These are phyloP conservation scores for Musa balbisiana DNA, from an alignment of 202 grass and related monocot genomes.

Conservation along the genomic window DNA sequence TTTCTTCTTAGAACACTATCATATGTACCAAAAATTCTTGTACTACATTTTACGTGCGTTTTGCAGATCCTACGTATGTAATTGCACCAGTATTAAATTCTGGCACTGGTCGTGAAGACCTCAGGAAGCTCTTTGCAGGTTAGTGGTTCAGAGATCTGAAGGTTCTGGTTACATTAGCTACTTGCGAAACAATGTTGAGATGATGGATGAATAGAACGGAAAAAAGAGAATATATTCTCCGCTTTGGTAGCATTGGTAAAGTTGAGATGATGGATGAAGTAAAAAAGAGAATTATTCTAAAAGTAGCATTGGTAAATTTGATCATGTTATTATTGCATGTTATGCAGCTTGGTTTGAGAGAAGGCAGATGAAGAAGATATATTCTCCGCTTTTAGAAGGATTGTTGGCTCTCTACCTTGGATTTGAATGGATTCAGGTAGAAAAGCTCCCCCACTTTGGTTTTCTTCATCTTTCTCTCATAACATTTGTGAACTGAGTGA, in stretches of 20 bases:
- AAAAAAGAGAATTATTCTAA: neutral
- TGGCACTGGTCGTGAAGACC: slow-evolving; percentile 47
- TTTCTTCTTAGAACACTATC: neutral
- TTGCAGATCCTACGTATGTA: slow-evolving; percentile 89
- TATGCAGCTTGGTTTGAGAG: slow-evolving; percentile 38
- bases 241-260: too few species aligned
- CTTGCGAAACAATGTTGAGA: too few species aligned
- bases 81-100: slow-evolving; percentile 62
- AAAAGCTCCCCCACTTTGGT: neutral
- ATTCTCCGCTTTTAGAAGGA: slow-evolving; percentile 92
- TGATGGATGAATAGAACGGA: neutral
- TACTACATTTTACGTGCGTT: neutral
- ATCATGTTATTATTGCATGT: neutral
- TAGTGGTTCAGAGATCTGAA: neutral
- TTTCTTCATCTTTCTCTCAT: too few species aligned
- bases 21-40: neutral
- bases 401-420: slow-evolving; percentile 86
- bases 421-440: slow-evolving; percentile 46
- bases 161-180: too few species aligned
- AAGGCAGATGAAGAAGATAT: slow-evolving; percentile 97
- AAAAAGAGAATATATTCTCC: too few species aligned
- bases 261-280: too few species aligned
- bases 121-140: slow-evolving; percentile 87
- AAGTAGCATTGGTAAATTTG: neutral
- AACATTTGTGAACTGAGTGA: neutral